Percentiles rank a stretch among this genome's conserved stretches.
Conservation (phyloP, 2,329 filamentous ascomycete species). For the Cladosporium oxysporum region DNA sequence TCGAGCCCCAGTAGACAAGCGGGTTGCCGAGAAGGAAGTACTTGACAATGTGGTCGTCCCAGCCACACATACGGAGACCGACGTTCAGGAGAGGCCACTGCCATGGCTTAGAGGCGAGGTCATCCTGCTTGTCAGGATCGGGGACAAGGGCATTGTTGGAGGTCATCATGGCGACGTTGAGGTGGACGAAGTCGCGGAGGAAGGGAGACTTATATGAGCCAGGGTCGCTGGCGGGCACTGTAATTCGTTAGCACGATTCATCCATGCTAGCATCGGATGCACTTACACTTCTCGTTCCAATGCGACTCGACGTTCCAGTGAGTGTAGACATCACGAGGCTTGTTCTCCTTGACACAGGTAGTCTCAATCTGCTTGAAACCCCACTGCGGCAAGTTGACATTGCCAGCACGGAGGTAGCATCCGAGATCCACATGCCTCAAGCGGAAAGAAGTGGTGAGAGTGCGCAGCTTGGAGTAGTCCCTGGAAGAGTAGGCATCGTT, state of each 20-base stretch:
- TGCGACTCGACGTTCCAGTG: conserved; percentile 99
- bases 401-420: conserved; percentile 93
- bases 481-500: conserved; percentile 77
- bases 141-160: conserved; percentile 98
- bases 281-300: conserved; percentile 86
- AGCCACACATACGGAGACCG: conserved; percentile 96
- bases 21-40: conserved; percentile 99
- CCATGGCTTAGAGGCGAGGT: conserved; percentile 95
- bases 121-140: conserved; percentile 98
- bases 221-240: conserved; percentile 85
- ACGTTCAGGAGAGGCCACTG: conserved; percentile 97
- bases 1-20: conserved; percentile 92
- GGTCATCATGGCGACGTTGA: conserved; percentile 99
- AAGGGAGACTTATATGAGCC: conserved; percentile 96
- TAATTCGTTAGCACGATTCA: background rate
- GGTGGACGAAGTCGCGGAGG: conserved; percentile 93
- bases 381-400: conserved; percentile 96
- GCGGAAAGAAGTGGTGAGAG: conserved; percentile 89
- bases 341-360: conserved; percentile 90
- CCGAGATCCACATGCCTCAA: conserved; percentile 78
- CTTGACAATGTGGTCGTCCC: conserved; percentile 93
- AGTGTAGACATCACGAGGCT: conserved; percentile 88
- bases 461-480: conserved; percentile 82
- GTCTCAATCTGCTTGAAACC: conserved; percentile 99
- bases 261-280: background rate